phyloP scores from a whole-genome alignment of 1,139 yeast species.

The Pichia sp. region DNA sequence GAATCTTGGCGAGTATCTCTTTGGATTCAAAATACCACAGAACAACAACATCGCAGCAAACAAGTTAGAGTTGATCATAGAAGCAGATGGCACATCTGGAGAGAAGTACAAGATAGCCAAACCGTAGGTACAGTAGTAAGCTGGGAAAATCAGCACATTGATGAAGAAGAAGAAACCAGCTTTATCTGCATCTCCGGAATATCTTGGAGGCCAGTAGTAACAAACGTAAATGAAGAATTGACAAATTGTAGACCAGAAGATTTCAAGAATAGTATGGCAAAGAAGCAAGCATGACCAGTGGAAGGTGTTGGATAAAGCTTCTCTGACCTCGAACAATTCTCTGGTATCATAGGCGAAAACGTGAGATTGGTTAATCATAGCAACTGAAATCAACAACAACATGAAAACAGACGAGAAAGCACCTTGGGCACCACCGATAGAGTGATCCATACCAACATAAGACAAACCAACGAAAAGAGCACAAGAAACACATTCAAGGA shows the following conservation, averaged over 20 bases:
- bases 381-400: slow-evolving; percentile 45
- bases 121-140: slow-evolving; percentile 50
- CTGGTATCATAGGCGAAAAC: slow-evolving; percentile 50
- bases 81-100: slow-evolving; percentile 60
- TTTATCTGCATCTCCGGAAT: slow-evolving; percentile 38
- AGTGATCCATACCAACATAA: slow-evolving; percentile 45
- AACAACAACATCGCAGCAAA: slow-evolving; percentile 50
- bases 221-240: slow-evolving; percentile 50
- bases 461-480: slow-evolving; percentile 54
- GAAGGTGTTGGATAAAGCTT: slow-evolving; percentile 58
- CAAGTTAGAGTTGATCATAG: slow-evolving; percentile 48
- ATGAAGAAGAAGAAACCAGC: slow-evolving; percentile 53
- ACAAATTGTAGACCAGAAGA: slow-evolving; percentile 51
- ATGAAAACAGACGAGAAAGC: slow-evolving; percentile 45
- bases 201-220: slow-evolving; percentile 54
- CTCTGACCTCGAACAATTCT: slow-evolving; percentile 58
- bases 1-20: slow-evolving; percentile 46
- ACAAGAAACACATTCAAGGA: slow-evolving; percentile 30
- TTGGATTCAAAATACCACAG: slow-evolving; percentile 61
- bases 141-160: slow-evolving; percentile 48
- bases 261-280: slow-evolving; percentile 47
- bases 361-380: slow-evolving; percentile 53
- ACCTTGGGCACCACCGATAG: slow-evolving; percentile 49
- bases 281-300: slow-evolving; percentile 56
- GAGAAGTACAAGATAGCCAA: slow-evolving; percentile 48